Evolutionary conservation across 2,329 filamentous ascomycete species (phyloP), one percentile per base, ranked within the genome.

Genomic region (Pseudogymnoascus sp.): DNA sequence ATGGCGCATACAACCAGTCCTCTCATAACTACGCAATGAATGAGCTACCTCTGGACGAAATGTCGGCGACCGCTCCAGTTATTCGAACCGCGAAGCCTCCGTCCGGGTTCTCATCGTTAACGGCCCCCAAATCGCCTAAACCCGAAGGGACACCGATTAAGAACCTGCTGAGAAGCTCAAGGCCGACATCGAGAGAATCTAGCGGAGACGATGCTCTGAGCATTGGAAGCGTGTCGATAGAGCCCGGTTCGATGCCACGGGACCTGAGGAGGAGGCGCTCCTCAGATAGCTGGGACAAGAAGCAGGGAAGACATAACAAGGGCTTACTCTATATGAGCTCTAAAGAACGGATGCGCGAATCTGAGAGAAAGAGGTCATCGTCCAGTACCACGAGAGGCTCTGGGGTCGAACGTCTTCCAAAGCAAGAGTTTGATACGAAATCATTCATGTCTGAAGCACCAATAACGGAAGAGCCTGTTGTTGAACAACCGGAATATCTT

Each of bases 81-180:
- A 83, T 95, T 68, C 87, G 88, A 66, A 96, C 92, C 33, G 84
- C 91, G 33, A 92, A 92, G 73, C 88, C 87, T 6, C 90, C 90
- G 0, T 91, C 89, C 60, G 90, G 89, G 61, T 84, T 86, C 69
- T 92, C 89, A 25, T 77, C 86, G 16, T 76, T 90, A 60, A 91
- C 88, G n/a, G 83, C 86, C 0, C 81, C 81, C 63, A 85, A 80
- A 65, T 36, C 63, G 41, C 76, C 61, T 79, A 82, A 83, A 5
- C 66, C 64, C 30, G 73, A 77, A 36, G 69, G 72, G 1, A 75
- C 75, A 42, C 82, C 84, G 11, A 71, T 90, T 45, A 84, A 81
- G 69, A 84, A 82, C 42, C 81, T 89, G 42, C 77, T 90, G 52
- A 74, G 72, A 66, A 78, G 73, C 68, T 79, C 78, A 52, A 78